Base-by-base conservation (phyloP, 345 rosid species). In the Boechera divaricarpa region DNA sequence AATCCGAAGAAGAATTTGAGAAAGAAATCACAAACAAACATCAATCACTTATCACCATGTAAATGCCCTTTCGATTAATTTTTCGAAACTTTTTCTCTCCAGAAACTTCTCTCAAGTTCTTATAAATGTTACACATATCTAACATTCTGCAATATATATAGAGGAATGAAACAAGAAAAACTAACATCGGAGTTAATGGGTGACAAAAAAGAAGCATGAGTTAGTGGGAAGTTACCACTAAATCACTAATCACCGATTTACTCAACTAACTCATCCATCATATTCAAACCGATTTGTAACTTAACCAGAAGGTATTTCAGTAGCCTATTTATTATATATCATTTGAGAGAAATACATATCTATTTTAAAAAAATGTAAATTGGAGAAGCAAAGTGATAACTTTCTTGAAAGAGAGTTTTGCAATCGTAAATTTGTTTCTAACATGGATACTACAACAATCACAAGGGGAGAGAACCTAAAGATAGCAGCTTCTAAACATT, bases 371-470 rank as follows among this genome's bases (percentile, higher is more conserved):
- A 10, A 10, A 16, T 0, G 11, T 7, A 41, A 41, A 53, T 2
- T 73, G n/a, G 21, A 18, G 53, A 76, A 69, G 42, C 32, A 33
- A 69, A 52, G 63, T 32, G 9, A 61, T 8, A 42, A 62, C 11
- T 68, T 77, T 77, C 65, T 33, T 69, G 33, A 69, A 67, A 49
- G 11, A 70, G 65, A 54, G 75, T 77, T 70, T 21, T n/a, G 75
- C 58, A 72, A 72, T 53, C 33, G 53, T 39, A 2, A 71, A 56
- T 65, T 31, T 55, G 52, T 65, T 66, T 65, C 73, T 64, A 72
- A 72, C 56, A 72, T 38, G 73, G 73, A 32, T 49, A 72, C 77
- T 78, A 78, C 77, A 78, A 77, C 73, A 65, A 72, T 66, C 81
- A 72, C 77, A 72, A 39, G 39, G 80, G n/a, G 18, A 62, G 39